A percentile compares a stretch with the other conserved stretches of the same genome.
Conservation (phyloP, 192 early-diverging fungal species). For the Funneliformis geosporum region DNA sequence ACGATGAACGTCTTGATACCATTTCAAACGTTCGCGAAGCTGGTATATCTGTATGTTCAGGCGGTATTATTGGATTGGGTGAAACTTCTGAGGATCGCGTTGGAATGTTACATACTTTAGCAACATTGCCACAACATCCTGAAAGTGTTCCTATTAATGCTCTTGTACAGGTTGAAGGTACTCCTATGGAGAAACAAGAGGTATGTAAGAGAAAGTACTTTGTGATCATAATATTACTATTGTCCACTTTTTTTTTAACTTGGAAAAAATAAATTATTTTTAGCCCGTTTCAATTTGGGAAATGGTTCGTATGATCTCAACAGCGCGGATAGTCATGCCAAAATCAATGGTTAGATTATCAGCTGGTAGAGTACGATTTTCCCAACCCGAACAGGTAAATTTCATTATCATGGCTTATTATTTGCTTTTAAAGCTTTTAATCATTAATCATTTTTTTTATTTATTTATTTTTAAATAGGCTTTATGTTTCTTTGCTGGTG, state of each 20-base stretch:
- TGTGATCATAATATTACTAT: not conserved
- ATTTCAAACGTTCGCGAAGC: constrained; percentile 71
- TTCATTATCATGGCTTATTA: not conserved
- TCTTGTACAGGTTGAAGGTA: constrained; percentile 78
- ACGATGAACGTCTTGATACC: constrained; percentile 77
- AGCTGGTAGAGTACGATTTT: constrained; percentile 74
- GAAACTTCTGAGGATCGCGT: constrained; percentile 72
- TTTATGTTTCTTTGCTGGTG: constrained; percentile 80
- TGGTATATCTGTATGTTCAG: constrained; percentile 81
- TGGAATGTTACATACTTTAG: constrained; percentile 72
- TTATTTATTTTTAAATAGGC: constrained; percentile 33
- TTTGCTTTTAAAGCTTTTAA: not conserved
- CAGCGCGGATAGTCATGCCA: constrained; percentile 81
- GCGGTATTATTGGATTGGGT: constrained; percentile 84
- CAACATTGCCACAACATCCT: constrained; percentile 70
- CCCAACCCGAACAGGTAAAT: constrained; percentile 62
- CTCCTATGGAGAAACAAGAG: constrained; percentile 73
- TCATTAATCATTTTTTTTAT: not conserved
- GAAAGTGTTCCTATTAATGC: constrained; percentile 83
- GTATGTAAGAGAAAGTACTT: constrained; percentile 23
- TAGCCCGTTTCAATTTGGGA: constrained; percentile 80
- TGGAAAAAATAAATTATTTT: not conserved
- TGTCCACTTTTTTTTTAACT: constrained; percentile 8
- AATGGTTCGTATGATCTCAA: constrained; percentile 84
- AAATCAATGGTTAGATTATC: constrained; percentile 75